Base-by-base conservation (phyloP, 2,329 filamentous ascomycete genomes). In the Exophiala alcalophila region DNA sequence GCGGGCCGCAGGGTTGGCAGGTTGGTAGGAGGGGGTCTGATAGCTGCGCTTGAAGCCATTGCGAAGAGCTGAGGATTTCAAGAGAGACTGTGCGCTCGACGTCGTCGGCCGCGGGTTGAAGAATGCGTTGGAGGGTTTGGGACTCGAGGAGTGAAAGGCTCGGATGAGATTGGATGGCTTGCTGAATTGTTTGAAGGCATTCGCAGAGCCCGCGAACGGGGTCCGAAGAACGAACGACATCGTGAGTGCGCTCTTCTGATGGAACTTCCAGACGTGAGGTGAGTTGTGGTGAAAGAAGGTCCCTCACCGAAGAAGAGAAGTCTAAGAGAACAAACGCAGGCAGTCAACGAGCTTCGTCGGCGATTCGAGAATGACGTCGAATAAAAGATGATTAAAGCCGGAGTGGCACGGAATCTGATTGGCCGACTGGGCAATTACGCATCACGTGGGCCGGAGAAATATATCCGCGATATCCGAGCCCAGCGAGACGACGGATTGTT, bases 221-320 rank as follows among this genome's bases (percentile, higher is more conserved):
- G 78, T 76, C 61, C 78, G 72, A 53, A 83, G 68, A 43, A 81
- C 65, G 62, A 81, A 83, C 45, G 80, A 76, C 81, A 84, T 85
- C 53, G 52, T 40, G 30, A 31, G 21, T 21, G 14, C 16, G 11
- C 36, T 16, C 32, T 21, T 31, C 31, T n/a, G n/a, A n/a, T n/a
- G n/a, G n/a, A n/a, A n/a, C n/a, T n/a, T n/a, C n/a, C n/a, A n/a
- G 25, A 24, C 14, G 8, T 11, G 2, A 26, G 12, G 23, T 11
- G 10, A 25, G 36, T 18, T 20, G 41, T 30, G 19, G 14, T 25
- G 10, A 40, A 42, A 16, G 15, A 28, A 15, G 24, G n/a, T n/a
- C n/a, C n/a, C n/a, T 24, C 23, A 34, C 9, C 12, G 31, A 40
- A 11, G 34, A 35, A 14, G 27, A 43, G 15, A 33, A 29, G 26